Percentiles rank a stretch among this genome's conserved stretches.
Conservation (phyloP, 306 rosid genomes). For the Hippophae gyantsensis region DNA sequence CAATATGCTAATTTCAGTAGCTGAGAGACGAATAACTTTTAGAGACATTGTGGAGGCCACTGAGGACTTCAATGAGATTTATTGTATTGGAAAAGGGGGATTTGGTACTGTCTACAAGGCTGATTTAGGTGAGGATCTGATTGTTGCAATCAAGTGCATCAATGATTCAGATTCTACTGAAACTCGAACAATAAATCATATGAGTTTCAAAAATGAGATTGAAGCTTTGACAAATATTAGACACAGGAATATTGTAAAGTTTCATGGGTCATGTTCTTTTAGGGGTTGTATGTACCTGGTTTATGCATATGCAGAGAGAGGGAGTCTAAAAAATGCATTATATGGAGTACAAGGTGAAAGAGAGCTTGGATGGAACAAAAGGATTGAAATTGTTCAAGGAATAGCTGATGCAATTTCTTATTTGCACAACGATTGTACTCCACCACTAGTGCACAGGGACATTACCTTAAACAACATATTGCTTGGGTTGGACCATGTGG, state of each 20-base stretch:
- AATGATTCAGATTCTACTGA: slow-evolving; percentile 27
- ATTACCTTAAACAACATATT: slow-evolving; percentile 42
- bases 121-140: slow-evolving; percentile 18
- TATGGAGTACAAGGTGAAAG: slow-evolving; percentile 21
- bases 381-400: slow-evolving; percentile 42
- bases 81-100: slow-evolving; percentile 60
- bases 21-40: slow-evolving; percentile 34
- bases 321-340: slow-evolving; percentile 35
- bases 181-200: slow-evolving; percentile 19
- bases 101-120: slow-evolving; percentile 60
- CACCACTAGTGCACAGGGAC: slow-evolving; percentile 47
- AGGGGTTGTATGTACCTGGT: slow-evolving; percentile 35
- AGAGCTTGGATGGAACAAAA: slow-evolving; percentile 34
- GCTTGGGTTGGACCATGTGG: slow-evolving; percentile 34
- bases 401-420: slow-evolving; percentile 49
- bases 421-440: slow-evolving; percentile 47
- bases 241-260: slow-evolving; percentile 55
- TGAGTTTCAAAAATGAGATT: slow-evolving; percentile 44
- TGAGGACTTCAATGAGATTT: slow-evolving; percentile 35
- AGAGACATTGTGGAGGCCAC: slow-evolving; percentile 40
- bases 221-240: slow-evolving; percentile 35
- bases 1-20: slow-evolving; percentile 24
- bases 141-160: slow-evolving; percentile 45
- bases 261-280: slow-evolving; percentile 41
- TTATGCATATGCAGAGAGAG: slow-evolving; percentile 36